Conservation (phyloP, 148 eudicot genomes). For the Mesembryanthemum crystallinum region DNA sequence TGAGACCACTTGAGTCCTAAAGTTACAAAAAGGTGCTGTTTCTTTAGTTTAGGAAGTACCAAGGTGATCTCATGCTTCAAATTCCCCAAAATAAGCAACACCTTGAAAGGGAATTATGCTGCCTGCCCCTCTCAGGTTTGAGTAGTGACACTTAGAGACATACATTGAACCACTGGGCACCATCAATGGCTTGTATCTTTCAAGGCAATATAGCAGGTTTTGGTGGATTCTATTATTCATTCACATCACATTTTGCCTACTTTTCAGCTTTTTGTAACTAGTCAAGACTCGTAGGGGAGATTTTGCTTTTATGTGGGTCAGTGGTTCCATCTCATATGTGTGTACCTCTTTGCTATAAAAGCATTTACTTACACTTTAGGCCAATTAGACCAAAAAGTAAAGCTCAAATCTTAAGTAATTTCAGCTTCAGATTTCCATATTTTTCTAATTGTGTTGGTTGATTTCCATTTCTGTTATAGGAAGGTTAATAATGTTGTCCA, state of each 20-base stretch:
- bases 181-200: constrained; percentile 2
- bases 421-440: not conserved
- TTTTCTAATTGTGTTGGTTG: not conserved
- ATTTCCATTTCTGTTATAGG: not conserved
- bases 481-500: no score
- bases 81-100: constrained; percentile 1
- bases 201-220: not conserved
- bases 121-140: not conserved
- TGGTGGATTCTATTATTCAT: not conserved
- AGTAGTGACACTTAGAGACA: not conserved
- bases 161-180: constrained; percentile 7
- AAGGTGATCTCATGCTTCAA: constrained; percentile 19
- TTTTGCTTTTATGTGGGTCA: no score
- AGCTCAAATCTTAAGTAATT: not conserved
- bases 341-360: not conserved
- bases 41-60: constrained; percentile 15
- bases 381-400: not conserved
- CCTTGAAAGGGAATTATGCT: not conserved
- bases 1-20: constrained; percentile 15
- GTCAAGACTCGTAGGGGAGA: not conserved
- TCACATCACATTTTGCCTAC: not conserved
- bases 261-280: not conserved
- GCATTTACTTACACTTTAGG: not conserved
- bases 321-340: not conserved
- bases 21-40: constrained; percentile 12